phyloP scores from a whole-genome alignment of 257 asterid genomes.

The Salvia hispanica region DNA sequence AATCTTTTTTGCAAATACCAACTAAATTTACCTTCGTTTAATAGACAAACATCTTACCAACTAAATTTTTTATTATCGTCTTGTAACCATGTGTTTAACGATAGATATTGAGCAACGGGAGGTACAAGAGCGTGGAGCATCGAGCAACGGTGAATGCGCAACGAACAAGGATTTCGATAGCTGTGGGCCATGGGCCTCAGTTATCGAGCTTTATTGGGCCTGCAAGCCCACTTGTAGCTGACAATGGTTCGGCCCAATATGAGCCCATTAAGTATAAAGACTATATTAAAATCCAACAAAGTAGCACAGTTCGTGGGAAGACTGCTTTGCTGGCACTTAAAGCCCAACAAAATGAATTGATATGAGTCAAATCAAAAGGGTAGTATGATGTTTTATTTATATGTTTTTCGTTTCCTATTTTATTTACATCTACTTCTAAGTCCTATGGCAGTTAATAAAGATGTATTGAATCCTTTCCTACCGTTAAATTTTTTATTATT shows the following conservation, averaged over 20 bases:
- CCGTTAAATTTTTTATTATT: no score
- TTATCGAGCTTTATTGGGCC: constrained; percentile 38
- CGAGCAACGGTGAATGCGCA: constrained; percentile 45
- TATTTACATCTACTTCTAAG: background rate
- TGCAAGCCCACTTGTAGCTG: constrained; percentile 32
- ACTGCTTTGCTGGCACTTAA: constrained; percentile 36
- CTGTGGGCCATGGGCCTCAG: constrained; percentile 52
- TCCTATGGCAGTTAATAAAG: no score
- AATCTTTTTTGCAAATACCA: no score
- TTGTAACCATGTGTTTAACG: no score
- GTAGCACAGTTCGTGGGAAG: constrained; percentile 45
- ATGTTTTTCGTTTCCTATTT: background rate
- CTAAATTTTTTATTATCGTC: no score
- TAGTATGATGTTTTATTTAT: background rate
- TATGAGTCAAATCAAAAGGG: background rate
- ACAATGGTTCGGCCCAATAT: constrained; percentile 25
- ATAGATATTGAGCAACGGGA: constrained; percentile 58
- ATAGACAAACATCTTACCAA: no score
- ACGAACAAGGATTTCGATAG: constrained; percentile 51
- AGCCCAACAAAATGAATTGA: constrained; percentile 6
- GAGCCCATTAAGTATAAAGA: constrained; percentile 43
- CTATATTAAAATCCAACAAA: constrained; percentile 46
- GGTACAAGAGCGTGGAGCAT: constrained; percentile 65
- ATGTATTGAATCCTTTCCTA: no score
- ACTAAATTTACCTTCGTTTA: no score